Evolutionary conservation across 768 basidiomycete genomes (phyloP).

Genomic region (Podaxis pistillaris): DNA sequence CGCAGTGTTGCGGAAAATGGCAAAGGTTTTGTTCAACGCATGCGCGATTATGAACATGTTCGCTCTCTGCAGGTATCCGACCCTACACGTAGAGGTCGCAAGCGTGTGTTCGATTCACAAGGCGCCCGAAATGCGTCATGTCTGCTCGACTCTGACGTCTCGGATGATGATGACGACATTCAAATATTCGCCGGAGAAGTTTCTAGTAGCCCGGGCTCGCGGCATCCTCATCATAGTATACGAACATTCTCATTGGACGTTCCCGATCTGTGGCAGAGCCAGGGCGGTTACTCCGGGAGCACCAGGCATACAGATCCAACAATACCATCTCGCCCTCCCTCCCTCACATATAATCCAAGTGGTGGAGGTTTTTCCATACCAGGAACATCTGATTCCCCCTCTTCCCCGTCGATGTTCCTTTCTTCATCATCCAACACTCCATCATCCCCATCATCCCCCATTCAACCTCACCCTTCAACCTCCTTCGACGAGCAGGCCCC

Average conservation of each 20-base stretch:
- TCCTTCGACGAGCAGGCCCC: constrained; percentile 31
- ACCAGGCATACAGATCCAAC: background rate
- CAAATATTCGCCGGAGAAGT: constrained; percentile 50
- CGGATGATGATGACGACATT: constrained; percentile 58
- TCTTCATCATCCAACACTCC: background rate
- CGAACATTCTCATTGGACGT: constrained; percentile 43
- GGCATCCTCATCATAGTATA: constrained; percentile 26
- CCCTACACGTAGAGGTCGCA: constrained; percentile 30
- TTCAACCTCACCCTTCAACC: constrained; percentile 3
- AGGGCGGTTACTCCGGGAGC: background rate
- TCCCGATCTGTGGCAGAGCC: background rate
- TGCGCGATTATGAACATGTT: constrained; percentile 68
- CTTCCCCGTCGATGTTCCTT: constrained; percentile 1
- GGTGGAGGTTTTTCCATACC: background rate
- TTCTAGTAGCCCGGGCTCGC: constrained; percentile 17
- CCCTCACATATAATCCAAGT: background rate
- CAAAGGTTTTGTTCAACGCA: constrained; percentile 66
- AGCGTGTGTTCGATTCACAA: constrained; percentile 26
- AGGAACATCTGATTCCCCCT: background rate
- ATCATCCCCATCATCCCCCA: background rate
- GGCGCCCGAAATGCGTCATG: constrained; percentile 15
- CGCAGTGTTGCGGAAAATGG: constrained; percentile 61
- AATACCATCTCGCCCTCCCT: background rate
- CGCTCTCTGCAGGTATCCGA: constrained; percentile 31
- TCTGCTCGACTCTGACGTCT: constrained; percentile 29